A percentile compares a stretch with the other conserved stretches of the same genome.
These are phyloP conservation scores for Beauveria brongniartii DNA, from an alignment of 2,329 filamentous ascomycete genomes.

Conservation along the genomic window DNA sequence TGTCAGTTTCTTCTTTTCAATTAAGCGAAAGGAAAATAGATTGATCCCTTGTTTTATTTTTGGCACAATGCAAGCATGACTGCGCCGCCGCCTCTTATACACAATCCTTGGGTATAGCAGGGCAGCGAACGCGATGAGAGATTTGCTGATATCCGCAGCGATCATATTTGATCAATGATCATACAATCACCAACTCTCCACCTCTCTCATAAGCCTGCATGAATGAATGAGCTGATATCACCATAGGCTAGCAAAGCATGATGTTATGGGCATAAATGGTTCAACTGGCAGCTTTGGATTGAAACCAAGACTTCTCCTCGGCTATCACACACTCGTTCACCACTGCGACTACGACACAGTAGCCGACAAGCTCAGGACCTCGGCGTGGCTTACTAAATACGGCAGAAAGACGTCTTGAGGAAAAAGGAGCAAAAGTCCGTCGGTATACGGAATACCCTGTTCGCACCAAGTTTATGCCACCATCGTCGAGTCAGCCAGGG, in stretches of 20 bases:
- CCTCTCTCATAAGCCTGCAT: background rate
- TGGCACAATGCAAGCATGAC: background rate
- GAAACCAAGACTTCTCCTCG: background rate
- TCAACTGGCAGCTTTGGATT: no score
- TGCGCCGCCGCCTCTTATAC: background rate
- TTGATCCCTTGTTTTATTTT: background rate
- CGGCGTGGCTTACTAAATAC: background rate
- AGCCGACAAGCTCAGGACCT: no score
- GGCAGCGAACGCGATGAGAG: background rate
- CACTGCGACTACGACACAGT: background rate
- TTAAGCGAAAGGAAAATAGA: background rate
- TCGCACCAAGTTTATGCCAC: background rate
- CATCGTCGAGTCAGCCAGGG: slow-evolving; percentile 1
- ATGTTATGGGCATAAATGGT: no score
- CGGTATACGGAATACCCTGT: background rate
- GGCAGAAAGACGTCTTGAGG: background rate
- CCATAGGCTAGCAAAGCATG: no score
- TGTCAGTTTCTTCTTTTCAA: background rate
- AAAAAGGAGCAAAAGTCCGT: background rate
- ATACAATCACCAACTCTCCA: background rate
- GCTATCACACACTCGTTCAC: background rate
- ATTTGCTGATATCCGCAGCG: slow-evolving; percentile 5
- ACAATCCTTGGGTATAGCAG: background rate
- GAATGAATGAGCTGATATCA: background rate
- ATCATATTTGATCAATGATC: slow-evolving; percentile 1